Conservation (phyloP, 2,329 filamentous ascomycete species). For the Alternaria ethzedia region DNA sequence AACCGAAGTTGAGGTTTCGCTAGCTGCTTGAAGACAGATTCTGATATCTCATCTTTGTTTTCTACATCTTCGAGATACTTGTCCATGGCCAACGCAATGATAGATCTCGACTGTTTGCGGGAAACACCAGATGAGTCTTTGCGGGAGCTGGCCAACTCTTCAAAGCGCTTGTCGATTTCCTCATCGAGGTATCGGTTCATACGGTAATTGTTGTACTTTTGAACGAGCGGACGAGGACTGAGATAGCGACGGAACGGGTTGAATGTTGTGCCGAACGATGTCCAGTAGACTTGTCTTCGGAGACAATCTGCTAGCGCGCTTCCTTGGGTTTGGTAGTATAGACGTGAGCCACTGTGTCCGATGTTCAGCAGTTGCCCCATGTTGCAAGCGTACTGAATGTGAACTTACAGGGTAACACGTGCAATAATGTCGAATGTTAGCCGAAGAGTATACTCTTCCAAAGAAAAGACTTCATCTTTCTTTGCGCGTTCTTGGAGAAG, state of each 20-base stretch:
- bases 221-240: conserved; percentile 12
- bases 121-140: not conserved
- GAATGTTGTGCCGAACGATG: conserved; percentile 15
- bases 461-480: conserved; percentile 12
- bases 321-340: conserved; percentile 17
- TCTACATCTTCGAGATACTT: conserved; percentile 2
- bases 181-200: conserved; percentile 19
- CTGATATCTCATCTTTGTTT: conserved; percentile 8
- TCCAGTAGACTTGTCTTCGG: conserved; percentile 18
- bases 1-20: conserved; percentile 34
- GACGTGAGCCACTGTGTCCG: conserved; percentile 8
- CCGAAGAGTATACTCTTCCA: conserved; percentile 21
- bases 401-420: conserved; percentile 21
- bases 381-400: not conserved
- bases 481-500: conserved; percentile 12
- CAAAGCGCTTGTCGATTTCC: conserved; percentile 22
- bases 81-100: conserved; percentile 10
- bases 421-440: conserved; percentile 28
- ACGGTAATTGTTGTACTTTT: conserved; percentile 15
- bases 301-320: conserved; percentile 16
- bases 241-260: conserved; percentile 21
- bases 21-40: conserved; percentile 19
- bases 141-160: conserved; percentile 10
- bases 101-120: not conserved
- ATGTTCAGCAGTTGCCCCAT: not conserved